phyloP scores from a whole-genome alignment of 495 filamentous ascomycete species.

The Ascodesmis nigricans region DNA sequence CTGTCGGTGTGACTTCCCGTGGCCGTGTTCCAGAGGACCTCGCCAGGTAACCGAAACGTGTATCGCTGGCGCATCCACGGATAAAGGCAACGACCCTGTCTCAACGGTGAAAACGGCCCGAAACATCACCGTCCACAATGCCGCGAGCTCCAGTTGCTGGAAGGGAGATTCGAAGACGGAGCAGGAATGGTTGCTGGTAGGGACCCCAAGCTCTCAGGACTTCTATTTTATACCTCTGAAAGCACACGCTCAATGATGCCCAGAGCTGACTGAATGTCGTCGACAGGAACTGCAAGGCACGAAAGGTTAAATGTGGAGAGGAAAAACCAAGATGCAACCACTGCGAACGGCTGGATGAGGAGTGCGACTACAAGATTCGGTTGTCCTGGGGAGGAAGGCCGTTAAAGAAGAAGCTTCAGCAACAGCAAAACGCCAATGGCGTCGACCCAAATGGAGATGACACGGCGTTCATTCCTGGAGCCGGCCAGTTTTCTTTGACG shows the following conservation, averaged over 20 bases:
- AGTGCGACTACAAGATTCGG: constrained; percentile 68
- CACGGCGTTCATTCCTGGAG: constrained; percentile 25
- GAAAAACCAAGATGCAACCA: constrained; percentile 58
- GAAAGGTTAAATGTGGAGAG: constrained; percentile 78
- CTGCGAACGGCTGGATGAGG: constrained; percentile 52
- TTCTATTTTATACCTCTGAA: constrained; percentile 2
- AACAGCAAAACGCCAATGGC: constrained; percentile 17
- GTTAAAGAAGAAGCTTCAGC: constrained; percentile 27
- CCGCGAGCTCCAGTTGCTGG: constrained; percentile 23
- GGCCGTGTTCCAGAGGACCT: too few relatives aligned
- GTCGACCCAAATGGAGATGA: constrained; percentile 23
- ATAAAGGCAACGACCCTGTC: too few relatives aligned
- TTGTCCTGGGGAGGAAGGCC: constrained; percentile 65
- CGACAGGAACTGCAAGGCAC: constrained; percentile 56
- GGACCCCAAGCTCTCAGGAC: constrained; percentile 17
- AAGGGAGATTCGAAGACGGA: constrained; percentile 33
- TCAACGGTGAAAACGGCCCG: too few relatives aligned
- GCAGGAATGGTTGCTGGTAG: constrained; percentile 72
- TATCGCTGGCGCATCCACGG: too few relatives aligned
- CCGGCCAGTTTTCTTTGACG: constrained; percentile 26
- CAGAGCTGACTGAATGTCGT: background rate
- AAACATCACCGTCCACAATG: too few relatives aligned
- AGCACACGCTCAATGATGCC: background rate
- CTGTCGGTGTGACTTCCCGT: too few relatives aligned
- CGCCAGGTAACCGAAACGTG: too few relatives aligned